These are phyloP conservation scores for Cercospora sesami DNA, from an alignment of 2,329 filamentous ascomycete species.

Conservation along the genomic window DNA sequence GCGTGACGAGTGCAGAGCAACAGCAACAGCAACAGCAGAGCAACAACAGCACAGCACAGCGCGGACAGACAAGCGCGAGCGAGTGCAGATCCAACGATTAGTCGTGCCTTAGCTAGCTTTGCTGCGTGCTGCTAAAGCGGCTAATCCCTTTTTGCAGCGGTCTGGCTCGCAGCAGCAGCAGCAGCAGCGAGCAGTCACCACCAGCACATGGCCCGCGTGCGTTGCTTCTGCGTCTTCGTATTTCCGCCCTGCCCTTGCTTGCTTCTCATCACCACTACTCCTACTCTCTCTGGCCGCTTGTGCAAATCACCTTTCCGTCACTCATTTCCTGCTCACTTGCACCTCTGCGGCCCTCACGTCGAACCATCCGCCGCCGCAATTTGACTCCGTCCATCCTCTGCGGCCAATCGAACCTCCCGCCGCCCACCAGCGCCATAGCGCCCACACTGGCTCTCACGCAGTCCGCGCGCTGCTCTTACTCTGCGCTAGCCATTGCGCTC, in stretches of 20 bases:
- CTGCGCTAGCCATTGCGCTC: slow-evolving; percentile 1
- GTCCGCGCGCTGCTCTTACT: background rate
- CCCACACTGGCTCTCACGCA: background rate
- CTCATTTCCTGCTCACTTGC: slow-evolving; percentile 9
- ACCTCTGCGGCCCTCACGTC: background rate
- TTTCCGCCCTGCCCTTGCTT: background rate
- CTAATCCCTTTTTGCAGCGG: background rate
- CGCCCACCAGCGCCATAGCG: slow-evolving; percentile 1
- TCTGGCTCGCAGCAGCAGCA: background rate
- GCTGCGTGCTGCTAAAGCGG: background rate
- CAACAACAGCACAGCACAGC: too few species aligned
- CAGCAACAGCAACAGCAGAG: background rate
- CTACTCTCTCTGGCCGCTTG: background rate
- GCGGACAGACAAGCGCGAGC: background rate
- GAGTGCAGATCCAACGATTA: background rate
- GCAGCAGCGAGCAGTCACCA: background rate
- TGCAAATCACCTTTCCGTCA: slow-evolving; percentile 2
- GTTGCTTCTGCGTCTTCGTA: background rate
- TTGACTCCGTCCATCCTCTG: background rate
- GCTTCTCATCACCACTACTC: background rate
- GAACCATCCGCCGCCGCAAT: slow-evolving; percentile 6
- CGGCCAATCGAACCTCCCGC: slow-evolving; percentile 3
- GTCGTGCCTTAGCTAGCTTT: background rate
- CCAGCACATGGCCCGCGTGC: background rate
- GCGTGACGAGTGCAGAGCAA: background rate